phyloP scores from a whole-genome alignment of 257 asterid genomes.

The Datura wrightii region DNA sequence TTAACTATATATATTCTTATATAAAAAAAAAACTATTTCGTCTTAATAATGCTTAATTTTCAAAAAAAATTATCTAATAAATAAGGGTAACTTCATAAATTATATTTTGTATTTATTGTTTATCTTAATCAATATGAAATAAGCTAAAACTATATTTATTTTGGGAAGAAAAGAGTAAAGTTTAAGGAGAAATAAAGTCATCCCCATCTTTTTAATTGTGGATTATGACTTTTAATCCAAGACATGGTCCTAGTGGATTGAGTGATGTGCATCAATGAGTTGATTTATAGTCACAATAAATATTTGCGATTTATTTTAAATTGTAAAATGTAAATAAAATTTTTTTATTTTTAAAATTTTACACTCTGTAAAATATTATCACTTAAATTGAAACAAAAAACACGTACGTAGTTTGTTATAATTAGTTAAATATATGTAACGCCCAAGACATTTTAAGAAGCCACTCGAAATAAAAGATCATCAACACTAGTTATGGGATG shows the following conservation, averaged over 20 bases:
- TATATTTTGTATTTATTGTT: too few relatives aligned
- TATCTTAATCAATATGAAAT: too few relatives aligned
- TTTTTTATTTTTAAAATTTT: not conserved
- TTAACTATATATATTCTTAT: too few relatives aligned
- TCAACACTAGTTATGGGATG: not conserved
- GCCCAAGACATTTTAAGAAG: not conserved
- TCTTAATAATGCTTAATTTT: too few relatives aligned
- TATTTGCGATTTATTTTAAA: too few relatives aligned
- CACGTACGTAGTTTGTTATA: not conserved
- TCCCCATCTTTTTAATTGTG: slow-evolving; percentile 3
- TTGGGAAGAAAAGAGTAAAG: not conserved
- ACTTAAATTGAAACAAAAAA: not conserved
- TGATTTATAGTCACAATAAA: too few relatives aligned
- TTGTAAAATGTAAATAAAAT: too few relatives aligned
- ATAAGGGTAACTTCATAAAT: too few relatives aligned
- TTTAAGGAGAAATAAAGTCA: not conserved
- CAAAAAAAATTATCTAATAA: too few relatives aligned
- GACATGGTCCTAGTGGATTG: not conserved
- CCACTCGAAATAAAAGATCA: not conserved
- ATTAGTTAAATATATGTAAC: not conserved
- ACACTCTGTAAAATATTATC: not conserved
- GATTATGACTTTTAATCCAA: slow-evolving; percentile 9
- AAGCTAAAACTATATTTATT: too few relatives aligned
- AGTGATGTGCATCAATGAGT: not conserved
- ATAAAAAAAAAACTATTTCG: too few relatives aligned